Percentiles rank a stretch among this genome's conserved stretches.
Conservation (phyloP, 1,139 yeast species). For the Yamadazyma friedrichii region DNA sequence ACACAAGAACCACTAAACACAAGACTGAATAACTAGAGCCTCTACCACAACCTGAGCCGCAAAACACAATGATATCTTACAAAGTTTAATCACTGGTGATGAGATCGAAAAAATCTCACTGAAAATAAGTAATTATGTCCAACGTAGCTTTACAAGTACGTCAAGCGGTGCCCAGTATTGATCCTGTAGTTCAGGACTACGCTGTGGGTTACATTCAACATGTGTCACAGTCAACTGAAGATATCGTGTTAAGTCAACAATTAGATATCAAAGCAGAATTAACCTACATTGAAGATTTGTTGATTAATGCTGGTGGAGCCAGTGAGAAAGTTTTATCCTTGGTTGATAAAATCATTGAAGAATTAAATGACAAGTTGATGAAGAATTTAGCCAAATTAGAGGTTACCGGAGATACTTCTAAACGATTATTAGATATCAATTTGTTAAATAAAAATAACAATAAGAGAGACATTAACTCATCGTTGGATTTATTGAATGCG, state of each 20-base stretch:
- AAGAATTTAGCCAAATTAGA: constrained; percentile 73
- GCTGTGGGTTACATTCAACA: constrained; percentile 88
- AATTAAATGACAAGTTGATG: constrained; percentile 54
- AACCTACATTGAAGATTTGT: constrained; percentile 57
- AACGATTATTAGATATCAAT: constrained; percentile 72
- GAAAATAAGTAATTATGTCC: constrained; percentile 34
- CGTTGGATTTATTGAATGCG: constrained; percentile 71
- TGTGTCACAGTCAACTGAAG: constrained; percentile 70
- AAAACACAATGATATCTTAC: too few species aligned
- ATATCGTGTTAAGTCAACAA: constrained; percentile 76
- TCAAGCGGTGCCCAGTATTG: constrained; percentile 83
- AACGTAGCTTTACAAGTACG: constrained; percentile 70
- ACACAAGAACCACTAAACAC: too few species aligned
- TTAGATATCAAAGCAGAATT: constrained; percentile 67
- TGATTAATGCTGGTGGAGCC: constrained; percentile 79
- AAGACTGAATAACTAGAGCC: too few species aligned
- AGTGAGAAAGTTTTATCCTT: constrained; percentile 53
- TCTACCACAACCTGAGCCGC: too few species aligned
- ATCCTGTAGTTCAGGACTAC: constrained; percentile 87
- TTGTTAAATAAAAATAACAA: constrained; percentile 56
- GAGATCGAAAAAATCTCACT: background rate
- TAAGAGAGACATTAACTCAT: constrained; percentile 70
- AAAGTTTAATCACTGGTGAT: too few species aligned
- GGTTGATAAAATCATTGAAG: constrained; percentile 42
- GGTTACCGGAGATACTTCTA: constrained; percentile 74